Base-by-base conservation (phyloP, 2,329 filamentous ascomycete genomes). In the Hymenoscyphus infarciens region DNA sequence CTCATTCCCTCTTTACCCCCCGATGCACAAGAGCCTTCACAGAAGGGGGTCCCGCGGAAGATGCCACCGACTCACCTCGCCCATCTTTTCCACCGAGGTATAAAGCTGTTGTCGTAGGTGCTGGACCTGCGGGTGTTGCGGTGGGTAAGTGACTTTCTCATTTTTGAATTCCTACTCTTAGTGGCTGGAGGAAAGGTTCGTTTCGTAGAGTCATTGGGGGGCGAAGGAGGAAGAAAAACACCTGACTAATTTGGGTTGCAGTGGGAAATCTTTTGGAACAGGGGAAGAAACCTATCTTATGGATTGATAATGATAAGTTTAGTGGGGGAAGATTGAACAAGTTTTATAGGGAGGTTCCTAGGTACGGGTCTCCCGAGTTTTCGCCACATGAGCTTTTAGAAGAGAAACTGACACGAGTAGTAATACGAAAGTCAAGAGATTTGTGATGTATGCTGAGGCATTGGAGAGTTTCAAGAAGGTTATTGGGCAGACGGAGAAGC, bases 361-460 rank as follows among this genome's bases (percentile, higher is more conserved):
- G 79, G 72, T 74, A 53, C 39, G 63, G 62, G 19, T 7, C 27
- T 7, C 27, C 54, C 49, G 16, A 31, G 19, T 39, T 49, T 39
- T 49, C 16, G 31, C 61, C 64, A 68, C 64, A 56, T 70, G 64
- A 67, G 61, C 49, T 11, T 31, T 35, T 11, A 11, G 33, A 35
- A 11, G n/a, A 35, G 7, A 29, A 11, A 27, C 67, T 22, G 16
- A n/a, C 13, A 8, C 27, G n/a, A 11, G 29, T 60, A 65, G 83
- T 68, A 88, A 88, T 71, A 88, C 85, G 62, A 87, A 84, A 70
- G 84, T 84, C 52, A 79, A 80, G 54, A 76, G 85, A 25, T 87
- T 88, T 71, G 75, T 84, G 63, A 77, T 82, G 31, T 87, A 82
- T 72, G 83, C 83, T 19, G 78, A 81, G 19, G 82, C 80, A 1